Conservation (phyloP, 306 rosid genomes). For the Cicer cuneatum region DNA sequence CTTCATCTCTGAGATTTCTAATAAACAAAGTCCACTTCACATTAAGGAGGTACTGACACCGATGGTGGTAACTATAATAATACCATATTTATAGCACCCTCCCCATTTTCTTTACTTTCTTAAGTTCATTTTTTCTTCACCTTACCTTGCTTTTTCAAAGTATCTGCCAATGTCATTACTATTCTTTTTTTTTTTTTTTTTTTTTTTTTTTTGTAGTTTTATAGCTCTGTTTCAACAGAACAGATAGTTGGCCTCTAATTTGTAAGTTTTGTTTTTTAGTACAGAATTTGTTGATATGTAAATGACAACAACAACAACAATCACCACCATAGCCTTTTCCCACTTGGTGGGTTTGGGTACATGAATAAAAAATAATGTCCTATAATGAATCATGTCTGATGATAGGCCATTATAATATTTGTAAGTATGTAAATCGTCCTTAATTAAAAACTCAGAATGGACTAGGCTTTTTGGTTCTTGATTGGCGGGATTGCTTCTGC, state of each 20-base stretch:
- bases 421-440: too few relatives aligned
- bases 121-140: too few relatives aligned
- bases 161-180: too few relatives aligned
- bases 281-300: constrained; percentile 12
- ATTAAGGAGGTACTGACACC: neutral
- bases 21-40: constrained; percentile 5
- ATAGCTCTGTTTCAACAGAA: too few relatives aligned
- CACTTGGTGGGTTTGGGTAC: neutral
- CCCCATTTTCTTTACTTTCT: too few relatives aligned
- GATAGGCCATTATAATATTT: too few relatives aligned
- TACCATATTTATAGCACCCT: neutral
- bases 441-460: constrained; percentile 2
- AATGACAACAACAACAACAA: neutral
- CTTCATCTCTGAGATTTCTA: neutral
- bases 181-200: too few relatives aligned
- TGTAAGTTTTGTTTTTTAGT: neutral
- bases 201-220: too few relatives aligned
- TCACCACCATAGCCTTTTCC: neutral
- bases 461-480: neutral
- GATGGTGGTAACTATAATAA: neutral
- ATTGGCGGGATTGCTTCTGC: too few relatives aligned
- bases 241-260: neutral
- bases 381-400: too few relatives aligned
- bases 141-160: too few relatives aligned
- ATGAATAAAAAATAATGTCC: too few relatives aligned